phyloP scores from a whole-genome alignment of 805 yeast genomes.

The Candida michaelii region DNA sequence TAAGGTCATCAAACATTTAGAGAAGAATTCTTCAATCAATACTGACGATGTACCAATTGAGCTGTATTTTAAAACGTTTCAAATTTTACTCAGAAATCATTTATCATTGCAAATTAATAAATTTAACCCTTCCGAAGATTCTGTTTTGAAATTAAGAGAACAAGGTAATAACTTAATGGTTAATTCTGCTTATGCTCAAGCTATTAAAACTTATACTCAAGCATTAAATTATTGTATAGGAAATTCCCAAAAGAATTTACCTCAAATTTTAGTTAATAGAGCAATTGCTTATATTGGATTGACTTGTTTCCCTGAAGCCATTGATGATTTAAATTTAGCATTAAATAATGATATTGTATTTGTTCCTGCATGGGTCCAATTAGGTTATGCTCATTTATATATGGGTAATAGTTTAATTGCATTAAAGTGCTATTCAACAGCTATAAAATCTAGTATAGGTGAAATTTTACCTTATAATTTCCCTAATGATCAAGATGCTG shows the following conservation, averaged over 20 bases:
- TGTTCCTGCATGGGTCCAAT: slow-evolving; percentile 45
- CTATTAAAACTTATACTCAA: slow-evolving; percentile 37
- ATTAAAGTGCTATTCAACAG: slow-evolving; percentile 31
- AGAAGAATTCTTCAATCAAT: slow-evolving; percentile 3
- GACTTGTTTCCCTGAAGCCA: slow-evolving; percentile 41
- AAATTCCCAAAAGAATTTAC: slow-evolving; percentile 17
- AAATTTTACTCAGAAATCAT: slow-evolving; percentile 10
- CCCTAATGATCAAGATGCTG: slow-evolving; percentile 13
- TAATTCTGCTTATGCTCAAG: slow-evolving; percentile 37
- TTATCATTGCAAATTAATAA: slow-evolving; percentile 8
- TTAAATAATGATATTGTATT: slow-evolving; percentile 29
- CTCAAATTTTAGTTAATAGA: slow-evolving; percentile 38
- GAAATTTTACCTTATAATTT: slow-evolving; percentile 27
- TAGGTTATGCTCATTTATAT: slow-evolving; percentile 43
- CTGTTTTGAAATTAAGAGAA: slow-evolving; percentile 27
- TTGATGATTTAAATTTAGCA: slow-evolving; percentile 35
- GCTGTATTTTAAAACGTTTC: slow-evolving; percentile 13
- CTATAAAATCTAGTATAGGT: slow-evolving; percentile 31
- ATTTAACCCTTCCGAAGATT: not conserved
- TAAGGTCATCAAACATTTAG: slow-evolving; percentile 13
- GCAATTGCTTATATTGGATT: slow-evolving; percentile 44
- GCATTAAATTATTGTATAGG: slow-evolving; percentile 28
- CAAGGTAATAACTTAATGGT: slow-evolving; percentile 41
- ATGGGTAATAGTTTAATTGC: slow-evolving; percentile 37
- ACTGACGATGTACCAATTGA: slow-evolving; percentile 10